phyloP scores from a whole-genome alignment of 2,329 filamentous ascomycete genomes.

The Helicocarpus griseus region DNA sequence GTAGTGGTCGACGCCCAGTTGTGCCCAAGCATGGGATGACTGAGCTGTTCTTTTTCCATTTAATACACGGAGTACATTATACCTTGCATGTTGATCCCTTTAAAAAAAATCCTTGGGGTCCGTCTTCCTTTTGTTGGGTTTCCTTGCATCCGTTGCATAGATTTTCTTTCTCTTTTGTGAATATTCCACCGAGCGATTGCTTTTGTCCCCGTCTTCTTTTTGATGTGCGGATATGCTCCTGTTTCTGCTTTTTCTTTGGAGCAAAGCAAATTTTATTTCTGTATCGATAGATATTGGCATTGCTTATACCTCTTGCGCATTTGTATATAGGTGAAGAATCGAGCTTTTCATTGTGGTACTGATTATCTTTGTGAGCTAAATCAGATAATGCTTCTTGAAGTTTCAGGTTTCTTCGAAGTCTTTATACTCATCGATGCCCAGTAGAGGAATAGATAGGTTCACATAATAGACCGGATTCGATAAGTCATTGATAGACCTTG shows the following conservation, averaged over 20 bases:
- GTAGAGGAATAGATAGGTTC: neutral
- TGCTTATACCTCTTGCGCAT: neutral
- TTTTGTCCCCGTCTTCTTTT: conserved; percentile 3
- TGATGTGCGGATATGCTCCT: conserved; percentile 15
- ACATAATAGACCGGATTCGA: too few relatives aligned
- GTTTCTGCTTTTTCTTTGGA: neutral
- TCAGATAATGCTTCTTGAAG: neutral
- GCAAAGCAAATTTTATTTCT: neutral
- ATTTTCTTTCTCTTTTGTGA: neutral
- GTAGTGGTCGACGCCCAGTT: too few relatives aligned
- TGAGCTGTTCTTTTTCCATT: neutral
- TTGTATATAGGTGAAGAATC: neutral
- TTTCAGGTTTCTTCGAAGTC: neutral
- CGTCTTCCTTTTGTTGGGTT: neutral
- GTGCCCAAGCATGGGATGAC: neutral
- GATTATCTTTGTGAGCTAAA: too few relatives aligned
- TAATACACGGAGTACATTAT: neutral
- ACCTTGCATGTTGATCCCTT: neutral
- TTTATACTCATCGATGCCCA: neutral
- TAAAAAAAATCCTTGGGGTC: neutral
- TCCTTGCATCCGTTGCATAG: conserved; percentile 4
- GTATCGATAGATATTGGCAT: conserved; percentile 2
- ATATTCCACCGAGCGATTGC: conserved; percentile 4
- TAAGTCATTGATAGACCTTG: too few relatives aligned
- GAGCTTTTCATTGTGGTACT: neutral